Percentiles rank a stretch among this genome's conserved stretches.
Evolutionary conservation across 768 basidiomycete genomes (phyloP).

Genomic region (Phlebiopsis gigantea): DNA sequence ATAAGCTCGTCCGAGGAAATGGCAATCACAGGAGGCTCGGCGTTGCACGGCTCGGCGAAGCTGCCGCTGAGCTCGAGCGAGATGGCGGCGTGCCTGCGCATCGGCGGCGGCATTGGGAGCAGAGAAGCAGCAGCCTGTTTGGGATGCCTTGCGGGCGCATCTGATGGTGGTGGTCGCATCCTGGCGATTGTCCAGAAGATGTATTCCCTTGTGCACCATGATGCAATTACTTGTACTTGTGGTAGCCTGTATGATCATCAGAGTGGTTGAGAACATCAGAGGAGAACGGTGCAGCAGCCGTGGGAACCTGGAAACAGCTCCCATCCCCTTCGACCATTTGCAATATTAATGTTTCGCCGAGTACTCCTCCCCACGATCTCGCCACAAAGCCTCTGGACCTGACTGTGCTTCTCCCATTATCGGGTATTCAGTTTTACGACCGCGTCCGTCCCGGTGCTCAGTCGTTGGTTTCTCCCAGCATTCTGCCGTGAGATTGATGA

Average conservation of each 20-base stretch:
- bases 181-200: background rate
- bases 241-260: slow-evolving; percentile 4
- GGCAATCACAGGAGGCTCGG: too few species aligned
- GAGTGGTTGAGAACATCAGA: background rate
- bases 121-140: background rate
- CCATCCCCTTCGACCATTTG: background rate
- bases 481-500: background rate
- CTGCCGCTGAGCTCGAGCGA: background rate
- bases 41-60: background rate
- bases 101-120: background rate
- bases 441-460: background rate
- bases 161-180: background rate
- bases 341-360: background rate
- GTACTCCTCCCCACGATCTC: slow-evolving; percentile 6
- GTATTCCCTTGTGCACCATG: background rate
- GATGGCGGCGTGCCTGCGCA: background rate
- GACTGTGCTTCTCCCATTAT: background rate
- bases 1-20: background rate
- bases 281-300: background rate
- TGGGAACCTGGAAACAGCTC: background rate
- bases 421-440: background rate
- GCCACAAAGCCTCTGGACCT: slow-evolving; percentile 4
- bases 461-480: background rate
- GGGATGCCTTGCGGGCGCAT: background rate
- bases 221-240: slow-evolving; percentile 1